Evolutionary conservation across 352 stramenopile genomes (phyloP), one percentile per base, ranked within the genome.

Genomic region (Blastocystis sp.): DNA sequence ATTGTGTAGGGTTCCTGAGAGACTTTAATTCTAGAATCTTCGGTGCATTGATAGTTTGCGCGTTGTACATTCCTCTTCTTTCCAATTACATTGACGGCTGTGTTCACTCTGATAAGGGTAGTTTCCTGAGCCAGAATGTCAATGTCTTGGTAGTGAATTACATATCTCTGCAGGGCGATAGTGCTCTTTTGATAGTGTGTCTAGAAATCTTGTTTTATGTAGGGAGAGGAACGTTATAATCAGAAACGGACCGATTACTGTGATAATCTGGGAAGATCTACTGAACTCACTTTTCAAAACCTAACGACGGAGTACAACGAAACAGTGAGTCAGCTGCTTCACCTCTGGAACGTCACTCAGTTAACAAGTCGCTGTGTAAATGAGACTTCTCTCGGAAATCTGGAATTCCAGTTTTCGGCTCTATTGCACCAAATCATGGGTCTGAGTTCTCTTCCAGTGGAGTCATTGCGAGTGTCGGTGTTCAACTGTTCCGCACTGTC

Each of bases 221-320:
- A 81, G 70, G 70, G 45, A 34, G 3, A 64, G 26, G 18, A 81
- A 47, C 70, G 70, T 11, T 81, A 65, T 65, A 24, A 63, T 34
- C 70, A 81, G 43, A 81, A 81, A 41, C 70, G 70, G 41, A 26
- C 9, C 18, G 70, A 81, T 41, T 63, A 63, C 13, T 81, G 70
- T 81, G 5, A 24, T 30, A 81, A 63, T 64, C n/a, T 26, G 70
- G 45, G 34, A 39, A 39, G 16, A 11, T 62, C 45, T 4, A 81
- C 70, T 26, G 5, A 37, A 16, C 34, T 63, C 7, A 56, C 68
- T 7, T 54, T 26, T n/a, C 34, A 79, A 65, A 53, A 63, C 6
- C 18, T 53, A 2, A 47, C 63, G 20, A 8, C 18, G 18, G 13
- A 41, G 41, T 18, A 47, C 26, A 26, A 16, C 26, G 16, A 64